Evolutionary conservation across 2,329 filamentous ascomycete genomes (phyloP).

Genomic region (Cylindrodendrum hubeiense): DNA sequence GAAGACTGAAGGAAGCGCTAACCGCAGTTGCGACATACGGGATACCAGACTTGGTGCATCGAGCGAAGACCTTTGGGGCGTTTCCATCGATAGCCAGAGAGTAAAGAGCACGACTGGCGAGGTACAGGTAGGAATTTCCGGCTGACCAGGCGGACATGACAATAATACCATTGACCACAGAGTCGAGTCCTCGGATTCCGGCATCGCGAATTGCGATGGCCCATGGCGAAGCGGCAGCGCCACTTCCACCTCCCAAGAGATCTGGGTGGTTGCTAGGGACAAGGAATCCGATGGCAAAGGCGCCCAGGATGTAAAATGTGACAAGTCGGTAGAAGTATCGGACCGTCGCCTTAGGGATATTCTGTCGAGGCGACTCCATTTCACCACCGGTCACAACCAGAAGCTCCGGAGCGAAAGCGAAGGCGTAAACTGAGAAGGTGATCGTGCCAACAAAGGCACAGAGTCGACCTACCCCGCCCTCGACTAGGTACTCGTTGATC

Average conservation of each 20-base stretch:
- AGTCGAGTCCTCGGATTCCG: slow-evolving; percentile 57
- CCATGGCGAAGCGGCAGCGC: slow-evolving; percentile 63
- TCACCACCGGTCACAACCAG: slow-evolving; percentile 53
- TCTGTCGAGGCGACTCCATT: slow-evolving; percentile 51
- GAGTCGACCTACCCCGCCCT: slow-evolving; percentile 54
- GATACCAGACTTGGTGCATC: slow-evolving; percentile 39
- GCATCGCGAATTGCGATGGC: slow-evolving; percentile 63
- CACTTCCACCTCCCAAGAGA: slow-evolving; percentile 10
- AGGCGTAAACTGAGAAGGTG: slow-evolving; percentile 58
- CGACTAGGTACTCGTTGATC: slow-evolving; percentile 49
- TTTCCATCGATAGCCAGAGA: slow-evolving; percentile 55
- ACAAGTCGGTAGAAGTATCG: slow-evolving; percentile 29
- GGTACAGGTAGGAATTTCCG: slow-evolving; percentile 66
- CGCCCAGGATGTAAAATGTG: slow-evolving; percentile 25
- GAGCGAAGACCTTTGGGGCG: slow-evolving; percentile 54
- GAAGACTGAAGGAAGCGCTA: slow-evolving; percentile 20
- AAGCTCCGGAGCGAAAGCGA: slow-evolving; percentile 39
- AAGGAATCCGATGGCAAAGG: slow-evolving; percentile 15
- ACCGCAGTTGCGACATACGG: slow-evolving; percentile 39
- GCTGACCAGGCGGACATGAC: slow-evolving; percentile 69
- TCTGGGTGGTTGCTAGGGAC: slow-evolving; percentile 13
- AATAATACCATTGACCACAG: slow-evolving; percentile 67
- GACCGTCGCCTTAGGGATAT: slow-evolving; percentile 39
- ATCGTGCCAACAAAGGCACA: slow-evolving; percentile 60
- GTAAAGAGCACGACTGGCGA: slow-evolving; percentile 59